Base-by-base conservation (phyloP, 371 early-diverging fungal species). In the Syncephalastrum monosporum region DNA sequence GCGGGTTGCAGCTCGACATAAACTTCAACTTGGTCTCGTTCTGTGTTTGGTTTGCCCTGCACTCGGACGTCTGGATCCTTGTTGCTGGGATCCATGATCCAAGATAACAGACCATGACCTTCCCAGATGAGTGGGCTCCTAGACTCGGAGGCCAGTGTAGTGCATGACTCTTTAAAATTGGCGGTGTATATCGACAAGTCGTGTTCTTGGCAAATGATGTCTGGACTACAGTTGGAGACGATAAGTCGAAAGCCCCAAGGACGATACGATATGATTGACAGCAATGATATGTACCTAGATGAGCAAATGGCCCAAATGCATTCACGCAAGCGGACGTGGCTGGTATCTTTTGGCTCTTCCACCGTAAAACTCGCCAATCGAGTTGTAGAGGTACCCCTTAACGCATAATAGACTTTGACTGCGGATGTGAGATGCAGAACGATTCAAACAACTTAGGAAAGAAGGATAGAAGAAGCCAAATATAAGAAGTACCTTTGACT, bases 111-210 rank as follows among this genome's bases (percentile, higher is more conserved):
- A 5, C 79, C 79, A 49, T 72, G 79, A 3, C 79, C 79, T 60
- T 78, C 75, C 79, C 79, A 78, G 23, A 67, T 48, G n/a, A 59
- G 33, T 21, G 27, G 55, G 49, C 47, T 67, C 23, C 44, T 5
- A 33, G 38, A 51, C 57, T 42, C 59, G 43, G 33, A 42, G 47
- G 15, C 49, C 51, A 64, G 46, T 57, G 49, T 54, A 14, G 48
- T 53, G 29, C 60, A 60, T 42, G 72, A 60, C 53, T 78, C 79
- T 48, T 68, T 63, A 33, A 71, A 71, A 59, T 71, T 72, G 24
- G 74, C 79, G 41, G 72, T 69, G 47, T 78, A 78, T 27, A 78
- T 62, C 38, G 79, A 67, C 33, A 71, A 58, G 50, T 78, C 79
- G 52, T 75, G 74, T 47, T 71, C 68, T 57, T 60, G 75, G 48